Conservation (phyloP, 1,284 basidiomycete genomes). For the Pseudozyma sp. region DNA sequence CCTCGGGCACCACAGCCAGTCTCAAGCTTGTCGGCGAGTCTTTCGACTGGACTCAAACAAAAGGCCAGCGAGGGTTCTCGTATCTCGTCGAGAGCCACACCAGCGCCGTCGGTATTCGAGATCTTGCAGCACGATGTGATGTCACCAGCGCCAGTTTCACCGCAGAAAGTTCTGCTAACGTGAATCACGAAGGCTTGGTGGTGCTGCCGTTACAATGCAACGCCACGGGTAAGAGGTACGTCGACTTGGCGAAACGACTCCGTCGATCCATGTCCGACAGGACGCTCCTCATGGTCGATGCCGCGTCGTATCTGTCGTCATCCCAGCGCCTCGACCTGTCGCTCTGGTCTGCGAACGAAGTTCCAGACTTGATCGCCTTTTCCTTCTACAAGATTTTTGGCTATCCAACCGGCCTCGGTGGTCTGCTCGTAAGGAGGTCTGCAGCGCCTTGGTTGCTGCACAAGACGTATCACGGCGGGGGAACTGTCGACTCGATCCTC, state of each 20-base stretch:
- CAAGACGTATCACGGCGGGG: slow-evolving; percentile 55
- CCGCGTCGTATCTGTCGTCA: slow-evolving; percentile 55
- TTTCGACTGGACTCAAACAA: slow-evolving; percentile 29
- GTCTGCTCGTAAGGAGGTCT: slow-evolving; percentile 43
- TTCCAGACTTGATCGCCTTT: slow-evolving; percentile 52
- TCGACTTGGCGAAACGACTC: slow-evolving; percentile 20
- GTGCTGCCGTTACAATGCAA: slow-evolving; percentile 60
- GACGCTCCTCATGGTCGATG: slow-evolving; percentile 45
- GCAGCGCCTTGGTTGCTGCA: slow-evolving; percentile 22
- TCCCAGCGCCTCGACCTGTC: slow-evolving; percentile 26
- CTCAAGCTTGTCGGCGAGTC: slow-evolving; percentile 52
- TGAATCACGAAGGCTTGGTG: slow-evolving; percentile 14
- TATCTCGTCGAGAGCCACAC: slow-evolving; percentile 51
- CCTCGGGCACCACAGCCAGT: slow-evolving; percentile 50
- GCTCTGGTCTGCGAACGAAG: slow-evolving; percentile 7
- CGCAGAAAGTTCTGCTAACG: background rate
- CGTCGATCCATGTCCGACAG: slow-evolving; percentile 9
- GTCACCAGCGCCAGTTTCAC: slow-evolving; percentile 6
- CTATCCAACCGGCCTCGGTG: slow-evolving; percentile 56
- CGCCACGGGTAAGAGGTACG: slow-evolving; percentile 50
- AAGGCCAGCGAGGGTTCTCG: slow-evolving; percentile 16
- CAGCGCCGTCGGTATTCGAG: slow-evolving; percentile 51
- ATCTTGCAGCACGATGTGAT: slow-evolving; percentile 28
- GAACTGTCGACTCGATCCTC: slow-evolving; percentile 48
- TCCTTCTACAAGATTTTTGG: slow-evolving; percentile 62